Percentiles rank a stretch among this genome's conserved stretches.
Evolutionary conservation across 1,139 yeast genomes (phyloP).

Genomic region (Taphrina sp.): DNA sequence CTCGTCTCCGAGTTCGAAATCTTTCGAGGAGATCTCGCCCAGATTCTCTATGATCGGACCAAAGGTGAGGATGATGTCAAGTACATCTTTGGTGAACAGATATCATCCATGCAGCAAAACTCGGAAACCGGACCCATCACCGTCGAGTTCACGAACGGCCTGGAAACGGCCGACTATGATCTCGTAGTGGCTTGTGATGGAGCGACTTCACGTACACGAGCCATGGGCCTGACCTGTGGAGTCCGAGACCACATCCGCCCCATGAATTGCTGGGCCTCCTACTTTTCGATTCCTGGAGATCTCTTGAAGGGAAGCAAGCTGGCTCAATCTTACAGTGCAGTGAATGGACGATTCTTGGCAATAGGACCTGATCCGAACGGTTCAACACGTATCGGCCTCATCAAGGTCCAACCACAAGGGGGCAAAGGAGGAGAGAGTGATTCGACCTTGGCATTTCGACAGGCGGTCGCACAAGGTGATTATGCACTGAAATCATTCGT

Average conservation of each 20-base stretch:
- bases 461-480: not conserved
- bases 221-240: not conserved
- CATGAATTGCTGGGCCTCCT: not conserved
- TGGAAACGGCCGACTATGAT: not conserved
- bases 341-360: conserved; percentile 1
- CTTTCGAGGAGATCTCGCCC: conserved; percentile 5
- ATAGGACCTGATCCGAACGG: not conserved
- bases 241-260: conserved; percentile 2
- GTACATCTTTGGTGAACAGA: conserved; percentile 2
- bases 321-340: not conserved
- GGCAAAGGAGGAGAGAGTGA: not conserved
- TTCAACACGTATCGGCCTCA: conserved; percentile 1
- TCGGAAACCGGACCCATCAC: conserved; percentile 1
- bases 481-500: conserved; percentile 3
- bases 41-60: conserved; percentile 5
- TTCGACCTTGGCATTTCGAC: not conserved
- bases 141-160: not conserved
- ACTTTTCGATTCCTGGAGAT: conserved; percentile 4
- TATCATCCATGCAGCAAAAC: not conserved
- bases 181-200: conserved; percentile 19
- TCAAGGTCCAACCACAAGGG: not conserved
- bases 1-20: conserved; percentile 9
- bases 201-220: conserved; percentile 1
- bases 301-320: not conserved
- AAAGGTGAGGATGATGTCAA: not conserved